These are phyloP conservation scores for Colletotrichum sublineola DNA, from an alignment of 2,329 filamentous ascomycete species.

Conservation along the genomic window DNA sequence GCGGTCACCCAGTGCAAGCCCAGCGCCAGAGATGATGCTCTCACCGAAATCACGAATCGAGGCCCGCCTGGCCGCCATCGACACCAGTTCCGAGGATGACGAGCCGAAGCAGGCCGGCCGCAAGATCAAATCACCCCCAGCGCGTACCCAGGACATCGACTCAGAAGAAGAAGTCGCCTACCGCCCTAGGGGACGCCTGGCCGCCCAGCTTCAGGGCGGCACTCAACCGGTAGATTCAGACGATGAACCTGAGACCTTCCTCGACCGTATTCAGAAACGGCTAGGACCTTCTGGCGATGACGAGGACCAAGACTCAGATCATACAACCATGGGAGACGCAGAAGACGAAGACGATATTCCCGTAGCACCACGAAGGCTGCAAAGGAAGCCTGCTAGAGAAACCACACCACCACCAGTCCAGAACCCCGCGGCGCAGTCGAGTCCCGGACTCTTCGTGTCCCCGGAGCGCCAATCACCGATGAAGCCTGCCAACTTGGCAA, in stretches of 20 bases:
- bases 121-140: constrained; percentile 21
- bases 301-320: constrained; percentile 47
- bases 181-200: constrained; percentile 73
- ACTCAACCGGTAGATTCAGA: constrained; percentile 44
- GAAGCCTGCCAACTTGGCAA: constrained; percentile 43
- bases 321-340: constrained; percentile 49
- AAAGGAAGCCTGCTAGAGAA: constrained; percentile 53
- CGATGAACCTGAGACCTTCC: constrained; percentile 50
- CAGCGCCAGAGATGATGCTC: constrained; percentile 58
- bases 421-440: constrained; percentile 47
- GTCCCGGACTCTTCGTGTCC: constrained; percentile 69
- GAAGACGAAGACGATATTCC: constrained; percentile 58
- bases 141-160: constrained; percentile 10
- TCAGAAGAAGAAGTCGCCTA: constrained; percentile 51
- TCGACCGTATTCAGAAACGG: constrained; percentile 60
- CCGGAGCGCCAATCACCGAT: constrained; percentile 55
- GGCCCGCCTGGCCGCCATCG: constrained; percentile 65
- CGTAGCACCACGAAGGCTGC: constrained; percentile 56
- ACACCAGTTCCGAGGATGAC: constrained; percentile 60
- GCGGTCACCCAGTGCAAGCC: constrained; percentile 57
- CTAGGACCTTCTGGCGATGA: constrained; percentile 50
- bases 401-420: constrained; percentile 50
- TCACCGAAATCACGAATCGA: constrained; percentile 69
- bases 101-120: constrained; percentile 34
- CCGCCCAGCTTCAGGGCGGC: constrained; percentile 70